phyloP scores from a whole-genome alignment of 2,329 filamentous ascomycete genomes.

The Colletotrichum tropicicola region DNA sequence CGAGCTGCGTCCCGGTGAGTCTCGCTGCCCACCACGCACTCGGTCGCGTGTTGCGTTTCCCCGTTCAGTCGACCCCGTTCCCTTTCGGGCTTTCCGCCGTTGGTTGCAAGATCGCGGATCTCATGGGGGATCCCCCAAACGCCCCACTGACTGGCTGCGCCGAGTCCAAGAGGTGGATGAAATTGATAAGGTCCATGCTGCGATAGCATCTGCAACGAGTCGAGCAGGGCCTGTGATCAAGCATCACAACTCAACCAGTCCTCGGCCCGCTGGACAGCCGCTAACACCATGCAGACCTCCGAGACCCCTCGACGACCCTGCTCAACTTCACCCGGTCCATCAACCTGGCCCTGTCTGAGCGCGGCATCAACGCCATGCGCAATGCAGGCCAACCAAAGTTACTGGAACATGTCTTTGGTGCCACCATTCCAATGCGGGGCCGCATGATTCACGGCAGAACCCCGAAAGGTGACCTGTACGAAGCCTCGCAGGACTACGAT shows the following conservation, averaged over 20 bases:
- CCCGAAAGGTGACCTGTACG: conserved; percentile 72
- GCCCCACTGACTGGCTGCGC: conserved; percentile 16
- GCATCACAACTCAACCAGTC: not conserved
- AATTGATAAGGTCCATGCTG: conserved; percentile 5
- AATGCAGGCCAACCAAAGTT: conserved; percentile 73
- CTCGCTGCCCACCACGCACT: not conserved
- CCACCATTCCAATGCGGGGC: conserved; percentile 92
- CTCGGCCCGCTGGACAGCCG: no score
- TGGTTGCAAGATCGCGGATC: conserved; percentile 4
- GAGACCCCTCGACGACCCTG: conserved; percentile 82
- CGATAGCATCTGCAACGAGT: not conserved
- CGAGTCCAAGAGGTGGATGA: not conserved
- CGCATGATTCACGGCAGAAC: conserved; percentile 91
- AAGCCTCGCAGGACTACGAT: conserved; percentile 90
- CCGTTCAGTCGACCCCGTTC: not conserved
- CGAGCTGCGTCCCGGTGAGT: conserved; percentile 87
- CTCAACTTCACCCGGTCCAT: conserved; percentile 99
- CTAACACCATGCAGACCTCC: conserved; percentile 71
- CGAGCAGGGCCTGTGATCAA: not conserved
- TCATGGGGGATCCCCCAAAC: not conserved
- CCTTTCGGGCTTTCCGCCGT: not conserved
- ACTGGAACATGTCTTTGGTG: conserved; percentile 76
- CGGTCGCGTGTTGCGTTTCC: not conserved
- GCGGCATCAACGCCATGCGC: conserved; percentile 88
- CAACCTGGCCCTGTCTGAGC: conserved; percentile 92